Evolutionary conservation across 1,284 basidiomycete species (phyloP), one percentile per base, ranked within the genome.

Genomic region (Wallemia ichthyophaga): DNA sequence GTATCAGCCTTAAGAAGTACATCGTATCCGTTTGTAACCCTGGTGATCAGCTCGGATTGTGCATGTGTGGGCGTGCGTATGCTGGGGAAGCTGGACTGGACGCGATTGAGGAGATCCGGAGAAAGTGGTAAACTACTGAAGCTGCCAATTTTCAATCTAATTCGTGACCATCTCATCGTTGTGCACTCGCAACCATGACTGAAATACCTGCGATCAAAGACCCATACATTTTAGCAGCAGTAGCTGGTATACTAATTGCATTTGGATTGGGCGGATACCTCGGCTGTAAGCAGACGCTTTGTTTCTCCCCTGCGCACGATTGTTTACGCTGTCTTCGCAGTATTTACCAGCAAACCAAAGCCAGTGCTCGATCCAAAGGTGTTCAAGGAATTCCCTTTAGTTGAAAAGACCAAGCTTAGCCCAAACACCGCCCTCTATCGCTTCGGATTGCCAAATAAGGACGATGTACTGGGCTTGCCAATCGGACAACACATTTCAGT

Each of bases 401-500:
- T 75, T 62, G 76, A 85, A 66, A 94, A 91, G 72, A 81, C 79
- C 58, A 73, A 78, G 64, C 75, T 96, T 61, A 94, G 89, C n/a
- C 83, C 83, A 63, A 98, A 98, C 73, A 94, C 89, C 58, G 88
- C 89, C 61, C 75, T 89, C 84, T 92, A 66, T 63, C 80, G 71
- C 25, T 58, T 21, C 32, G 79, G 75, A 54, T 77, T 98, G 17
- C 83, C 85, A 25, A 73, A 75, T 62, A 65, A 74, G 1, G 76
- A 79, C 56, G 81, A 84, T 70, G 74, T 82, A 59, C 81, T 98
- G 17, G 91, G 91, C 61, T 80, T 98, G 3, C 92, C 94, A 58
- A 83, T 91, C 66, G 94, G 92, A 61, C 89, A 95, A 73, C 92
- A 98, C 75, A 86, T 98, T 66, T 83, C 85, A 58, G 76, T 98